These are phyloP conservation scores for Beauveria caledonica DNA, from an alignment of 2,329 filamentous ascomycete genomes.

Conservation along the genomic window DNA sequence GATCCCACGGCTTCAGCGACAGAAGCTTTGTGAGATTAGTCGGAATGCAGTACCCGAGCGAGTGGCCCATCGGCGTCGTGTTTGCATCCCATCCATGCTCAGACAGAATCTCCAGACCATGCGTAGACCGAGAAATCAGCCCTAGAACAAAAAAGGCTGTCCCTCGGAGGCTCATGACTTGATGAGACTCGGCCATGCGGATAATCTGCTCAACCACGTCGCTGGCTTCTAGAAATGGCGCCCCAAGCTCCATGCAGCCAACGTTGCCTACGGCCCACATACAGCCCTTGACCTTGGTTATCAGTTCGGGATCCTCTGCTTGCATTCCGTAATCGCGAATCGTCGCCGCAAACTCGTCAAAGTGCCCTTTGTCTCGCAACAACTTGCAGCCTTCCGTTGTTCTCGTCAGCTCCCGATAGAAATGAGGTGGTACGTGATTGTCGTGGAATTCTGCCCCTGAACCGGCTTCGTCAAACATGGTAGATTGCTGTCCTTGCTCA, in stretches of 20 bases:
- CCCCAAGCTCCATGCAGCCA: conserved; percentile 94
- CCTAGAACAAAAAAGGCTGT: conserved; percentile 96
- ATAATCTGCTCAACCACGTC: conserved; percentile 86
- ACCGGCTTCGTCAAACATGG: conserved; percentile 50
- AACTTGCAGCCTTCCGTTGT: conserved; percentile 89
- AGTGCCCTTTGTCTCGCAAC: conserved; percentile 87
- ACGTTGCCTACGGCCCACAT: conserved; percentile 98
- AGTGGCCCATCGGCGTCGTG: conserved; percentile 72
- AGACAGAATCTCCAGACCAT: conserved; percentile 84
- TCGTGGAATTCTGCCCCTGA: conserved; percentile 51
- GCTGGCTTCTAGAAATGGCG: conserved; percentile 82
- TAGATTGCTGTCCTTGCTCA: conserved; percentile 48
- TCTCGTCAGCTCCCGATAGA: conserved; percentile 89
- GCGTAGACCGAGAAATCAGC: conserved; percentile 81
- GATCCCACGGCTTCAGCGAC: conserved; percentile 55
- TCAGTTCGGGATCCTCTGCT: conserved; percentile 72
- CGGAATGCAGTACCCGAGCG: conserved; percentile 82
- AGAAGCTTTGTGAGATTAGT: conserved; percentile 70
- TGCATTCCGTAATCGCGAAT: conserved; percentile 84
- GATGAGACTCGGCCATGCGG: conserved; percentile 76
- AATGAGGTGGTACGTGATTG: conserved; percentile 81
- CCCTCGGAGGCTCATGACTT: conserved; percentile 86
- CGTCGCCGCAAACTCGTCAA: conserved; percentile 83
- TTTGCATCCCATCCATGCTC: conserved; percentile 92
- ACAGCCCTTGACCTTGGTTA: conserved; percentile 92